These are phyloP conservation scores for Rosellinia necatrix DNA, from an alignment of 2,329 filamentous ascomycete genomes.

Conservation along the genomic window DNA sequence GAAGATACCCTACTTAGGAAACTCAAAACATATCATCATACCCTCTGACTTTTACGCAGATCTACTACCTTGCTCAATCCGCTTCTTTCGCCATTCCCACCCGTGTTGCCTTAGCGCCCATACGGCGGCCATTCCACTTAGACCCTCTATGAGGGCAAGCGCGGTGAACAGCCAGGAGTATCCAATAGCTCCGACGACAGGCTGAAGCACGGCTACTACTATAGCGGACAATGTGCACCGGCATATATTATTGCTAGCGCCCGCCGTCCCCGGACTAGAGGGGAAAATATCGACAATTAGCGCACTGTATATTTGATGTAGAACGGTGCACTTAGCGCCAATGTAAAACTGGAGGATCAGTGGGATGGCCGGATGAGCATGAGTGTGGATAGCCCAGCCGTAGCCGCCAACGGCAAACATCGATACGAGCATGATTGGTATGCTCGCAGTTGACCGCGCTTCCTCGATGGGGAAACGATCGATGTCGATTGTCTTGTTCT, in stretches of 20 bases:
- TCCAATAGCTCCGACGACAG: slow-evolving; percentile 40
- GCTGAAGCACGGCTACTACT: slow-evolving; percentile 29
- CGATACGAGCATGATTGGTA: slow-evolving; percentile 23
- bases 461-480: slow-evolving; percentile 40
- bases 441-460: slow-evolving; percentile 28
- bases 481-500: slow-evolving; percentile 53
- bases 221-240: slow-evolving; percentile 28
- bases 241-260: slow-evolving; percentile 25
- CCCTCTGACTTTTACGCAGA: too few species aligned
- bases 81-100: slow-evolving; percentile 9
- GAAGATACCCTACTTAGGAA: too few species aligned
- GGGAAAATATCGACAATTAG: slow-evolving; percentile 33
- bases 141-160: slow-evolving; percentile 17
- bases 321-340: slow-evolving; percentile 19
- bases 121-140: slow-evolving; percentile 14
- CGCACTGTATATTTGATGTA: slow-evolving; percentile 27
- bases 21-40: too few species aligned
- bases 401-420: slow-evolving; percentile 30
- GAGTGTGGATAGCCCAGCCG: slow-evolving; percentile 33
- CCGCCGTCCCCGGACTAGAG: slow-evolving; percentile 26
- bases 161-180: slow-evolving; percentile 50
- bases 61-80: neutral
- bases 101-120: slow-evolving; percentile 6
- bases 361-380: slow-evolving; percentile 26
- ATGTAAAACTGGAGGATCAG: slow-evolving; percentile 30